phyloP scores from a whole-genome alignment of 257 asterid species.

The Plectranthus barbatus region DNA sequence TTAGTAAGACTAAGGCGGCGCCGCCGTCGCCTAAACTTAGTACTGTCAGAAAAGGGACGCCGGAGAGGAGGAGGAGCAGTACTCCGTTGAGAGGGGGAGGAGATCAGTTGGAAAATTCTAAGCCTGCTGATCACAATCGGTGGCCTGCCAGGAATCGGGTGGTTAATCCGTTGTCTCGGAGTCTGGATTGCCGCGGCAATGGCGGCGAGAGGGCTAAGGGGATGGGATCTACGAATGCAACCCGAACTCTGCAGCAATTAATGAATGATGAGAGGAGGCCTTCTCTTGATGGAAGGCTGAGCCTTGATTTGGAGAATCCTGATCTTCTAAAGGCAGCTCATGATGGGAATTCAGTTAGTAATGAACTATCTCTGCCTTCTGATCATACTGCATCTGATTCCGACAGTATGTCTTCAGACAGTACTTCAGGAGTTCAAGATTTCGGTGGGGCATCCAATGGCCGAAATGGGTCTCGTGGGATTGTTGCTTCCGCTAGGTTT shows the following conservation, averaged over 20 bases:
- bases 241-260: conserved; percentile 52
- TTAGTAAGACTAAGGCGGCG: conserved; percentile 73
- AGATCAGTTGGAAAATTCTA: conserved; percentile 68
- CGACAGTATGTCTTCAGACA: conserved; percentile 92
- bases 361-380: conserved; percentile 42
- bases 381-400: conserved; percentile 82
- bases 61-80: conserved; percentile 61
- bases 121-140: conserved; percentile 68
- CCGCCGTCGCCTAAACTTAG: conserved; percentile 61
- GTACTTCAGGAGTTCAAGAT: conserved; percentile 81
- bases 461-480: conserved; percentile 55
- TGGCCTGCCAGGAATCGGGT: conserved; percentile 77
- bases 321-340: conserved; percentile 39
- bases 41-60: conserved; percentile 60
- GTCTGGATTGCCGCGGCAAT: conserved; percentile 48
- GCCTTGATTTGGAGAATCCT: conserved; percentile 55
- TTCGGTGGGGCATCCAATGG: conserved; percentile 30
- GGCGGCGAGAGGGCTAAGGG: conserved; percentile 40
- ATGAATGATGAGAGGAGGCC: conserved; percentile 74
- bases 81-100: conserved; percentile 60
- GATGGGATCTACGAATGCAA: conserved; percentile 51
- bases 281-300: conserved; percentile 56
- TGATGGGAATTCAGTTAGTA: conserved; percentile 40
- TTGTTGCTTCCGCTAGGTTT: conserved; percentile 73
- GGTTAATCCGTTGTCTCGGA: conserved; percentile 52